Percentiles rank a stretch among this genome's conserved stretches.
phyloP scores from a whole-genome alignment of 140 eudicot genomes.

The Cichorium intybus region DNA sequence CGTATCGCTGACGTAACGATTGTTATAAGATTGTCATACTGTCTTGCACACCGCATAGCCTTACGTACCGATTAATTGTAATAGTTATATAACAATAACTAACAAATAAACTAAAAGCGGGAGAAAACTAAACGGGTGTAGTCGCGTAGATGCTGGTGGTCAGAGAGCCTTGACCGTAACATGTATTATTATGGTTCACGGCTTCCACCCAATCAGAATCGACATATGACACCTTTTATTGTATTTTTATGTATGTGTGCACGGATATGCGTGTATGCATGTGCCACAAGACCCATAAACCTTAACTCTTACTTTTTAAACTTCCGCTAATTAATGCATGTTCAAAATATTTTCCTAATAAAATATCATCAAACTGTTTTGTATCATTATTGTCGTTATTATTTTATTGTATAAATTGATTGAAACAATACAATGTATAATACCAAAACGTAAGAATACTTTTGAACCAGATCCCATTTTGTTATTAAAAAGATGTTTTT shows the following conservation, averaged over 20 bases:
- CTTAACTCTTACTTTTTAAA: conserved; percentile 4
- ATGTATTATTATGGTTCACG: conserved; percentile 14
- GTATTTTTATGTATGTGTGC: conserved; percentile 14
- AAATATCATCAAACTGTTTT: too few species aligned
- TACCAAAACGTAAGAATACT: background rate
- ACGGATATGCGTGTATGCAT: conserved; percentile 32
- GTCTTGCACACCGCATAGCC: too few species aligned
- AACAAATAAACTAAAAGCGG: too few species aligned
- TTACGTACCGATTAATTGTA: too few species aligned
- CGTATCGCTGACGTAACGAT: too few species aligned
- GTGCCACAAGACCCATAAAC: conserved; percentile 26
- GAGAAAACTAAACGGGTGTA: too few species aligned
- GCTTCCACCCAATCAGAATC: conserved; percentile 11
- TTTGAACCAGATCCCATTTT: background rate
- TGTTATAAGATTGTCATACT: too few species aligned
- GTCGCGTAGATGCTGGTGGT: conserved; percentile 12
- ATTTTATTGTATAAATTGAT: too few species aligned
- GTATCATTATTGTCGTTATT: too few species aligned
- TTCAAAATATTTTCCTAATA: background rate
- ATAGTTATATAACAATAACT: too few species aligned
- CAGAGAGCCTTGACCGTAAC: conserved; percentile 18
- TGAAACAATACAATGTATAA: too few species aligned
- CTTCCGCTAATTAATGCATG: conserved; percentile 2
- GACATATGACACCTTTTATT: conserved; percentile 15
- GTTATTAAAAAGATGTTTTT: too few species aligned